These are phyloP conservation scores for Phanerochaete sordida DNA, from an alignment of 768 basidiomycete species.

Conservation along the genomic window DNA sequence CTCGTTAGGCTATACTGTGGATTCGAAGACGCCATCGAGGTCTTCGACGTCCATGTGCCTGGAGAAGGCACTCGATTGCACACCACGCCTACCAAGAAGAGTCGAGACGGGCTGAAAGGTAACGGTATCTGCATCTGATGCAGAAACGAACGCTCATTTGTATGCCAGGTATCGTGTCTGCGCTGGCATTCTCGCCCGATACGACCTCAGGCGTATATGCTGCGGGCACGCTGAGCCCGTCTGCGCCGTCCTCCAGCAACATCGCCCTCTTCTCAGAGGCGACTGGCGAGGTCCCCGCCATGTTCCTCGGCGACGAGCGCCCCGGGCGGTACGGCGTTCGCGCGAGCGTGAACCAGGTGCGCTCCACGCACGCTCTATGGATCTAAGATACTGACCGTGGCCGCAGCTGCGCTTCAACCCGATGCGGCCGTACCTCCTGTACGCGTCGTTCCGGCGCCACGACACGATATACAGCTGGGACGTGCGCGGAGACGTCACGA, in stretches of 20 bases:
- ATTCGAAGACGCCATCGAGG: constrained; percentile 80
- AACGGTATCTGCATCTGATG: neutral
- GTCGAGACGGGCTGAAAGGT: constrained; percentile 88
- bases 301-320: constrained; percentile 59
- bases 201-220: constrained; percentile 60
- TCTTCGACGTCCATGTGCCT: constrained; percentile 73
- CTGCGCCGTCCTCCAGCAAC: constrained; percentile 42
- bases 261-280: constrained; percentile 67
- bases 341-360: constrained; percentile 55
- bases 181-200: constrained; percentile 73
- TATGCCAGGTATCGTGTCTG: constrained; percentile 76
- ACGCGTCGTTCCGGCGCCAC: constrained; percentile 73
- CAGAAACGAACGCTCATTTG: neutral
- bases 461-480: constrained; percentile 74
- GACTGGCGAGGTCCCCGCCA: constrained; percentile 47
- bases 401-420: constrained; percentile 77
- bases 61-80: constrained; percentile 69
- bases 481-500: constrained; percentile 52
- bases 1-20: constrained; percentile 76
- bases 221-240: constrained; percentile 68
- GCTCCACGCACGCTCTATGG: neutral
- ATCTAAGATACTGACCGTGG: neutral
- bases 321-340: constrained; percentile 28
- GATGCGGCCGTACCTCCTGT: constrained; percentile 62
- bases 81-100: constrained; percentile 73